Evolutionary conservation across 768 basidiomycete species (phyloP).

Genomic region (Tylopilus subfusipes): DNA sequence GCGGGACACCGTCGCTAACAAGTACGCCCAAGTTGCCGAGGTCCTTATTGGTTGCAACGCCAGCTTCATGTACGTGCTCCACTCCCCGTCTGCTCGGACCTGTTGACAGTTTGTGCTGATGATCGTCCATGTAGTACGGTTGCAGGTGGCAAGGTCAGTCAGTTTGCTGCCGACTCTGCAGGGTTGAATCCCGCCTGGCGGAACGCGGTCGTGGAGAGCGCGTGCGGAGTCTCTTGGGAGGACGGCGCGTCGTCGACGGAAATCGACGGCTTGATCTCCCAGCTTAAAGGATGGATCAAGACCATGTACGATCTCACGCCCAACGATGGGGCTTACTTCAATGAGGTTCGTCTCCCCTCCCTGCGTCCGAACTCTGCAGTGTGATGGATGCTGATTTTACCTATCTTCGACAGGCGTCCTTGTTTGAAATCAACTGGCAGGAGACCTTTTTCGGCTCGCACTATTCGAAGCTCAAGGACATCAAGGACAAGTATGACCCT

Average conservation of each 20-base stretch:
- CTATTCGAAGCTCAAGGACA: slow-evolving; percentile 36
- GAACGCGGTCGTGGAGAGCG: slow-evolving; percentile 34
- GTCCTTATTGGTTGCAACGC: slow-evolving; percentile 3
- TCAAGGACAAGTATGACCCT: slow-evolving; percentile 34
- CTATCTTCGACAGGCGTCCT: slow-evolving; percentile 34
- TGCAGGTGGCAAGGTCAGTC: slow-evolving; percentile 42
- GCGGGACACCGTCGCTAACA: slow-evolving; percentile 8
- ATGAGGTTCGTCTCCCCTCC: slow-evolving; percentile 36
- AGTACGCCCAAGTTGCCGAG: background rate
- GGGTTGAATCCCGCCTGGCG: slow-evolving; percentile 34
- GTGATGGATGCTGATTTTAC: too few relatives aligned
- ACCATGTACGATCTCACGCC: slow-evolving; percentile 33
- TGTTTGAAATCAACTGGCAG: slow-evolving; percentile 40
- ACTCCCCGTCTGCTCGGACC: too few relatives aligned
- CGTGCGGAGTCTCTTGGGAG: slow-evolving; percentile 18
- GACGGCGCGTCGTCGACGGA: slow-evolving; percentile 19
- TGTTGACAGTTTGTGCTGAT: background rate
- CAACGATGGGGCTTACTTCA: slow-evolving; percentile 41
- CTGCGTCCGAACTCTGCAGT: background rate
- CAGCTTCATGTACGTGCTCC: slow-evolving; percentile 4
- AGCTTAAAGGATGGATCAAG: slow-evolving; percentile 16
- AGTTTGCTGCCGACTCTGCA: slow-evolving; percentile 33
- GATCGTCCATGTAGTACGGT: slow-evolving; percentile 30
- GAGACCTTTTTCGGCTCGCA: slow-evolving; percentile 46
- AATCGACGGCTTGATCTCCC: slow-evolving; percentile 12